Percentiles rank a stretch among this genome's conserved stretches.
phyloP scores from a whole-genome alignment of 805 yeast genomes.

The Lachancea dasiensis region DNA sequence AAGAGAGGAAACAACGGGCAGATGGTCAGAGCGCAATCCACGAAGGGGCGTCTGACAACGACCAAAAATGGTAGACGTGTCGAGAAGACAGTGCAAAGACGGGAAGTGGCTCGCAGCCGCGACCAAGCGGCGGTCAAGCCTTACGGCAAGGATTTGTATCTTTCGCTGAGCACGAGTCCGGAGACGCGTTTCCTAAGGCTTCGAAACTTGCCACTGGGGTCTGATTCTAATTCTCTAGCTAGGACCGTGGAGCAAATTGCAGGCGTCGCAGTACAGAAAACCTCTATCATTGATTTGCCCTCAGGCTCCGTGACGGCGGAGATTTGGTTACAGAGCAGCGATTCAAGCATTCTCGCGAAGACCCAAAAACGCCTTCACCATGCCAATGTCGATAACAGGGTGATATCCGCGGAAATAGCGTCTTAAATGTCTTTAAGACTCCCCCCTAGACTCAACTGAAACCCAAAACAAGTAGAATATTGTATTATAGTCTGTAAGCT shows the following conservation, averaged over 20 bases:
- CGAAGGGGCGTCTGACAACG: neutral
- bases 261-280: constrained; percentile 15
- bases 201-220: constrained; percentile 27
- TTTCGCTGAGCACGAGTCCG: constrained; percentile 17
- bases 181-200: constrained; percentile 16
- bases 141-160: constrained; percentile 16
- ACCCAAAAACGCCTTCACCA: constrained; percentile 36
- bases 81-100: constrained; percentile 2
- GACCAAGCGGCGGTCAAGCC: constrained; percentile 6
- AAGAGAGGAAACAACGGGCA: neutral
- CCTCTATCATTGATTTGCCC: constrained; percentile 33
- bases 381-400: constrained; percentile 44
- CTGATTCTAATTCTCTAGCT: constrained; percentile 22
- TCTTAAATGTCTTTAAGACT: constrained; percentile 5
- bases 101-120: constrained; percentile 1
- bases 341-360: constrained; percentile 20
- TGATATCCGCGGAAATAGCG: constrained; percentile 32
- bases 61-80: neutral
- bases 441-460: neutral
- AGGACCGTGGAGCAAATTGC: constrained; percentile 20
- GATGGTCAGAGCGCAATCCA: neutral
- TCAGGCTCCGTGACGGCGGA: constrained; percentile 38
- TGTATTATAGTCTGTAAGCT: constrained; percentile 2
- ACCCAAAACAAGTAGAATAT: neutral
- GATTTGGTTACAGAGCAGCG: constrained; percentile 29